phyloP scores from a whole-genome alignment of 2,329 filamentous ascomycete genomes.

The Blastomyces parvus region DNA sequence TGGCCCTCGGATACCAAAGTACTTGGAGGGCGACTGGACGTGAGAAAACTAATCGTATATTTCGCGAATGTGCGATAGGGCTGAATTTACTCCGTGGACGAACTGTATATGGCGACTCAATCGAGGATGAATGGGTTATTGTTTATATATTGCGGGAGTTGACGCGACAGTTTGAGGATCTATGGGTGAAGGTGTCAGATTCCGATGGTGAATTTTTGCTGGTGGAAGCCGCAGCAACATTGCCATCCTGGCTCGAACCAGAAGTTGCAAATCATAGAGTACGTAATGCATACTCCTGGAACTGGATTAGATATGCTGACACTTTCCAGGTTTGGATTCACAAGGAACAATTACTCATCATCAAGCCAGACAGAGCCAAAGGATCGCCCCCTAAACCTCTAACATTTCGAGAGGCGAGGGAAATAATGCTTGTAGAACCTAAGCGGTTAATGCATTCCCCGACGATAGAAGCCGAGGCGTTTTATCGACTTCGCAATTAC shows the following conservation, averaged over 20 bases:
- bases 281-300: conserved; percentile 16
- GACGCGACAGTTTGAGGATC: conserved; percentile 58
- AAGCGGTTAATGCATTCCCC: conserved; percentile 58
- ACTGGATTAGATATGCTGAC: conserved; percentile 9
- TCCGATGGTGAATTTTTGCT: conserved; percentile 92
- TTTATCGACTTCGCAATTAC: conserved; percentile 78
- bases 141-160: conserved; percentile 81
- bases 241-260: conserved; percentile 85
- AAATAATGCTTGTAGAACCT: conserved; percentile 48
- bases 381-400: conserved; percentile 40
- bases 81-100: conserved; percentile 58
- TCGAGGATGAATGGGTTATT: conserved; percentile 96
- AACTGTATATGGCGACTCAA: conserved; percentile 84
- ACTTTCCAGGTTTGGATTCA: conserved; percentile 66
- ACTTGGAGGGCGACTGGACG: neutral
- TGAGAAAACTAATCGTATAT: conserved; percentile 15
- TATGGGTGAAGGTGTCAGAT: conserved; percentile 78
- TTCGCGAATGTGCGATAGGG: conserved; percentile 23
- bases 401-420: conserved; percentile 54
- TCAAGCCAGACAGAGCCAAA: conserved; percentile 49
- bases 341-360: conserved; percentile 62
- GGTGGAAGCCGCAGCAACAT: conserved; percentile 78
- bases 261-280: conserved; percentile 75
- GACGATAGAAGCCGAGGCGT: conserved; percentile 76
- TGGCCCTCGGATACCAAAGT: conserved; percentile 8